Evolutionary conservation across 306 rosid species (phyloP), one percentile per base, ranked within the genome.

Genomic region (Ceratonia siliqua): DNA sequence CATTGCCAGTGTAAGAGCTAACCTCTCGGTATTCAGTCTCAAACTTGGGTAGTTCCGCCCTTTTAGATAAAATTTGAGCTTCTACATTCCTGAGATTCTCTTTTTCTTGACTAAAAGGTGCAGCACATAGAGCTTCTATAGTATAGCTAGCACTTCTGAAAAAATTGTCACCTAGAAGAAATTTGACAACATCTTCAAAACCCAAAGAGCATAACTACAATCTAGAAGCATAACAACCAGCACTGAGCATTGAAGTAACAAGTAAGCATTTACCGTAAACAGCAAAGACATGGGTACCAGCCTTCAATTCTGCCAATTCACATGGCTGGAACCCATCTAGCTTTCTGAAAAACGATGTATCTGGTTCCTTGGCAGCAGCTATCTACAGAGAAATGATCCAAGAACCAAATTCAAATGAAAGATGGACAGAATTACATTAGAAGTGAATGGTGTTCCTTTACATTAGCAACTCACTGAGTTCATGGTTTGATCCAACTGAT

Each of bases 21-120:
- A 95, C 99, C 96, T 95, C 99, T 66, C 90, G 90, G 83, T 95
- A 95, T 81, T 95, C 99, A 9, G 96, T 70, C 79, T 95, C 99
- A 85, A 95, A 95, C 79, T 89, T 92, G 2, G 96, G 87, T 81
- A 92, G 82, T 81, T 89, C 99, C 35, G 83, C 96, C 81, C 97
- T 87, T 78, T 95, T 95, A 21, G 97, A 70, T 52, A 95, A 87
- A 78, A 95, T 85, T 81, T 87, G 85, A 81, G 91, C 82, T 84
- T 95, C 99, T 54, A 95, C 85, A 7, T 70, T 82, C 76, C 93
- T 83, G 68, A 95, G 85, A 64, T 75, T 83, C 20, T 89, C 96
- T 84, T 92, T 95, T 75, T 92, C 96, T 87, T 87, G 87, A 8
- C 42, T 27, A 80, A 90, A 92, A 22, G 89, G 83, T 15, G 88